A percentile compares a stretch with the other conserved stretches of the same genome.
These are phyloP conservation scores for Trametes elegans DNA, from an alignment of 768 basidiomycete species.

Conservation along the genomic window DNA sequence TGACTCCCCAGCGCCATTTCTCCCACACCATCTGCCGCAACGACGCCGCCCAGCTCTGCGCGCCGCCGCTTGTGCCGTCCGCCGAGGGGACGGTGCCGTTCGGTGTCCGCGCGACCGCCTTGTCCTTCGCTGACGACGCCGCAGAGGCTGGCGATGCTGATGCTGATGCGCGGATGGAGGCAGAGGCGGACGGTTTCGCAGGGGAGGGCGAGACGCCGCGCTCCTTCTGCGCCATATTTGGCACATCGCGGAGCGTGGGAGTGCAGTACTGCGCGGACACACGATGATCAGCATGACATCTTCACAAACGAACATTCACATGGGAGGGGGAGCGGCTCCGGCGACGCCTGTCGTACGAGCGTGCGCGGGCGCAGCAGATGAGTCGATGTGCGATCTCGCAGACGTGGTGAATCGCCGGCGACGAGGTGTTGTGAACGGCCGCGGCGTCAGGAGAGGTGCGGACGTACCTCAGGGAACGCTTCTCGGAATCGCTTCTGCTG, in stretches of 20 bases:
- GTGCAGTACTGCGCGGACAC: slow-evolving; percentile 62
- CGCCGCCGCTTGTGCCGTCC: slow-evolving; percentile 19
- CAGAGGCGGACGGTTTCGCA: slow-evolving; percentile 10
- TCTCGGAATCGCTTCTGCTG: slow-evolving; percentile 78
- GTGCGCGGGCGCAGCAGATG: slow-evolving; percentile 1
- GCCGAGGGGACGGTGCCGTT: slow-evolving; percentile 13
- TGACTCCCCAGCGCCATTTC: slow-evolving; percentile 81
- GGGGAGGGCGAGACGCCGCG: slow-evolving; percentile 47
- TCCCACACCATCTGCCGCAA: slow-evolving; percentile 74
- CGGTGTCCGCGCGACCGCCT: slow-evolving; percentile 8
- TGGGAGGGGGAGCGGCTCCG: background rate
- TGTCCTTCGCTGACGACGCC: slow-evolving; percentile 2
- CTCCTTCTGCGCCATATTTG: slow-evolving; percentile 91
- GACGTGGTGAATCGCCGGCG: background rate
- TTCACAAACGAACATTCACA: background rate
- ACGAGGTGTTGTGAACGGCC: background rate
- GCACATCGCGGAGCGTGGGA: slow-evolving; percentile 65
- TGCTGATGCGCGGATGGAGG: background rate
- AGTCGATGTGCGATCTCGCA: background rate
- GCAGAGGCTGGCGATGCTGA: background rate
- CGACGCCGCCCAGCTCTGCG: slow-evolving; percentile 53
- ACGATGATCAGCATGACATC: slow-evolving; percentile 12
- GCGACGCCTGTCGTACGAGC: background rate
- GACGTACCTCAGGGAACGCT: slow-evolving; percentile 83
- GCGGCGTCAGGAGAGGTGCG: background rate